A percentile compares a stretch with the other conserved stretches of the same genome.
Conservation (phyloP, 345 rosid genomes). For the Acer campestre region DNA sequence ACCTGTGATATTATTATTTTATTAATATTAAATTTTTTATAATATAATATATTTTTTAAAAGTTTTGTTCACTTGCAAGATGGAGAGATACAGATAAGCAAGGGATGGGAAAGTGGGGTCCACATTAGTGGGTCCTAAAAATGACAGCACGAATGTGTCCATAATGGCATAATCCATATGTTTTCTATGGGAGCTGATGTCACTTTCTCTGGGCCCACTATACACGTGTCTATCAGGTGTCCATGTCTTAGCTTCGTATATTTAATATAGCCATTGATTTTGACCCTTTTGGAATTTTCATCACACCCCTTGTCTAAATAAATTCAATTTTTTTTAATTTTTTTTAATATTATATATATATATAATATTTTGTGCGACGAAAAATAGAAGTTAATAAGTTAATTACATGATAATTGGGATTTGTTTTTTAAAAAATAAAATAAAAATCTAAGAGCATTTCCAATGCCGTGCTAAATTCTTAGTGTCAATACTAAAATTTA, state of each 20-base stretch:
- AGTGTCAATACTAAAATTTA: too few species aligned
- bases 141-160: constrained; percentile 27
- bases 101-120: constrained; percentile 20
- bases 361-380: too few species aligned
- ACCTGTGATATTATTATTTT: constrained; percentile 2
- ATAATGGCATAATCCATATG: constrained; percentile 16
- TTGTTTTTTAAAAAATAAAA: too few species aligned
- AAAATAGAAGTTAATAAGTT: too few species aligned
- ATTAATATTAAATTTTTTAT: not conserved
- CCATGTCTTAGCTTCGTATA: not conserved
- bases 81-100: constrained; percentile 12
- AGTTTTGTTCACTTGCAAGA: not conserved
- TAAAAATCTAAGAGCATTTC: too few species aligned
- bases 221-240: constrained; percentile 31
- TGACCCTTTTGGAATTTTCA: not conserved
- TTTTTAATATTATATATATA: too few species aligned
- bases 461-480: too few species aligned
- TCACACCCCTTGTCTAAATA: too few species aligned
- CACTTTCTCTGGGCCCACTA: constrained; percentile 7
- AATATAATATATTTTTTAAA: not conserved
- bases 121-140: not conserved
- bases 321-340: too few species aligned
- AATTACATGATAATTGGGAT: too few species aligned
- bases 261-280: not conserved
- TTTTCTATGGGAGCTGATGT: constrained; percentile 19